These are phyloP conservation scores for Neofusicoccum sp. DNA, from an alignment of 2,329 filamentous ascomycete species.

Conservation along the genomic window DNA sequence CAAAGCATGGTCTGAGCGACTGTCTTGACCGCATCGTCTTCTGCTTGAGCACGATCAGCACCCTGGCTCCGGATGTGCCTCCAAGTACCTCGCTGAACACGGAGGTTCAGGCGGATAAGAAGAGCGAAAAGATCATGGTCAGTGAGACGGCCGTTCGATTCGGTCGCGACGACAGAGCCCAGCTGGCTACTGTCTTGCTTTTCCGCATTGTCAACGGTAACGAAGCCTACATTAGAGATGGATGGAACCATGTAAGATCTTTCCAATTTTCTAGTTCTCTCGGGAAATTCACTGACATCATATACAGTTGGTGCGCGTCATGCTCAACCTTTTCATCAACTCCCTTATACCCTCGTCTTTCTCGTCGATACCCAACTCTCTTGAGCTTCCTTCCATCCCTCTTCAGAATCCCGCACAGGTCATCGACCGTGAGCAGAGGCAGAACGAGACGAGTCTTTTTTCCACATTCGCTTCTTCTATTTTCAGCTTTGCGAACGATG, in stretches of 20 bases:
- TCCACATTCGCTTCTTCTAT: constrained; percentile 95
- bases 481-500: constrained; percentile 97
- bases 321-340: constrained; percentile 94
- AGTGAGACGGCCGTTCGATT: constrained; percentile 96
- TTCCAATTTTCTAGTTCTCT: neutral
- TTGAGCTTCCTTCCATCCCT: constrained; percentile 78
- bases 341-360: constrained; percentile 85
- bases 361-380: constrained; percentile 58
- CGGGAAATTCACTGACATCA: constrained; percentile 38
- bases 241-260: constrained; percentile 71
- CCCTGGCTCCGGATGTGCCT: constrained; percentile 70
- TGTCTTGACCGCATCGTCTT: constrained; percentile 91
- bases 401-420: constrained; percentile 88
- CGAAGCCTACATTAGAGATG: constrained; percentile 70
- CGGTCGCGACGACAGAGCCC: constrained; percentile 87
- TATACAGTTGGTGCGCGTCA: constrained; percentile 76
- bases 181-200: constrained; percentile 89
- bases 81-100: constrained; percentile 90
- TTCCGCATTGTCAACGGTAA: constrained; percentile 89
- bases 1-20: constrained; percentile 77
- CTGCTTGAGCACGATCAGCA: constrained; percentile 86
- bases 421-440: constrained; percentile 79
- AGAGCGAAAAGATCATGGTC: constrained; percentile 94
- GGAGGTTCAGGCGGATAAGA: constrained; percentile 87
- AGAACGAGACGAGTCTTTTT: constrained; percentile 80